Evolutionary conservation across 495 filamentous ascomycete genomes (phyloP).

Genomic region (Penicillium bovifimosum): DNA sequence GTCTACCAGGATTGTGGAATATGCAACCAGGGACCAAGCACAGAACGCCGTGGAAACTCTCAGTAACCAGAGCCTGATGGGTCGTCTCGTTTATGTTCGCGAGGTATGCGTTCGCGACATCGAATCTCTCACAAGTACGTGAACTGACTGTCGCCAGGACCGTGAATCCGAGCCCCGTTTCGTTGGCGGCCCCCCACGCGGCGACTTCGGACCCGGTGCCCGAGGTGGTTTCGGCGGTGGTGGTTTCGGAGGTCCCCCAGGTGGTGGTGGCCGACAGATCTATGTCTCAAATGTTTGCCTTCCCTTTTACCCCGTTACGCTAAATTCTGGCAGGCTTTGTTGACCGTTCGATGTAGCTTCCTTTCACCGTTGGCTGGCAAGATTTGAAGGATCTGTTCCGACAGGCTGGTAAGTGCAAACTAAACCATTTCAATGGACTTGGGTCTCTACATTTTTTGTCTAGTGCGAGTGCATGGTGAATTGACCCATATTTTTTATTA

Average conservation of each 20-base stretch:
- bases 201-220: conserved; percentile 54
- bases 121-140: neutral
- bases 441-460: conserved; percentile 9
- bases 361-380: conserved; percentile 97
- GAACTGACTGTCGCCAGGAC: conserved; percentile 52
- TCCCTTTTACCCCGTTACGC: conserved; percentile 23
- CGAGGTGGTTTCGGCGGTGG: conserved; percentile 42
- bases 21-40: conserved; percentile 98
- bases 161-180: conserved; percentile 96
- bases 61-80: conserved; percentile 98
- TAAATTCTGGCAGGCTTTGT: conserved; percentile 15
- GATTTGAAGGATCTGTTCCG: conserved; percentile 98
- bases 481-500: conserved; percentile 37
- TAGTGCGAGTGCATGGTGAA: conserved; percentile 17
- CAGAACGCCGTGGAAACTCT: conserved; percentile 95
- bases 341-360: conserved; percentile 62
- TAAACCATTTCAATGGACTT: conserved; percentile 4
- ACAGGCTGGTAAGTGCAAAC: conserved; percentile 75
- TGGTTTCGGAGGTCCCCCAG: conserved; percentile 47
- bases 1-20: conserved; percentile 90
- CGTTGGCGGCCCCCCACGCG: conserved; percentile 65
- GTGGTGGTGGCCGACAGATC: conserved; percentile 72
- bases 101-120: conserved; percentile 56
- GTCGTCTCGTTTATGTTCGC: conserved; percentile 94
- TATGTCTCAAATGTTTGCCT: conserved; percentile 96